phyloP scores from a whole-genome alignment of 2,329 filamentous ascomycete species.

The Leptosphaerulina australis region DNA sequence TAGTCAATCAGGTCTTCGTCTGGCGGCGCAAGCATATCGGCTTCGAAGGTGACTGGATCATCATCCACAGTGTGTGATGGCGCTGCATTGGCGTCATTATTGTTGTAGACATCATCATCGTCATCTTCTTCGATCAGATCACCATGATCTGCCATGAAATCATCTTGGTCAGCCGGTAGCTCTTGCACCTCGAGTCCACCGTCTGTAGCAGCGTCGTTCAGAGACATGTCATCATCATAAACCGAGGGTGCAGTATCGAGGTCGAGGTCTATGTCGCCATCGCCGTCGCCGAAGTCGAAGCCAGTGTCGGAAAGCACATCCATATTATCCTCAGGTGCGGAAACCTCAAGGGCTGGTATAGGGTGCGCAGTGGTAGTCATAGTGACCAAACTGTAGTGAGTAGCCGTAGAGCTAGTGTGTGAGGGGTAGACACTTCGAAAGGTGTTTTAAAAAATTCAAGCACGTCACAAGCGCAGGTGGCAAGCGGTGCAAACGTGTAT shows the following conservation, averaged over 20 bases:
- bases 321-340: slow-evolving; percentile 59
- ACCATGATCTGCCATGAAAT: slow-evolving; percentile 48
- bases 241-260: slow-evolving; percentile 41
- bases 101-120: slow-evolving; percentile 30
- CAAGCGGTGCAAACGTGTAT: neutral
- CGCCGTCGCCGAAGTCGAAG: slow-evolving; percentile 57
- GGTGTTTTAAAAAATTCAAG: slow-evolving; percentile 10
- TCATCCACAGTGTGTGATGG: slow-evolving; percentile 15
- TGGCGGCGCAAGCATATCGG: slow-evolving; percentile 14
- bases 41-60: slow-evolving; percentile 2
- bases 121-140: slow-evolving; percentile 41
- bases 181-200: slow-evolving; percentile 27
- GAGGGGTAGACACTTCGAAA: slow-evolving; percentile 10
- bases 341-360: slow-evolving; percentile 35
- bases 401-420: neutral
- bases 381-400: neutral
- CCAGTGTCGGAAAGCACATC: slow-evolving; percentile 59
- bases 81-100: slow-evolving; percentile 11
- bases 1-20: slow-evolving; percentile 45
- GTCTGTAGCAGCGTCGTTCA: slow-evolving; percentile 57
- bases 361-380: slow-evolving; percentile 36
- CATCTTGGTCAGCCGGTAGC: slow-evolving; percentile 36
- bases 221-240: slow-evolving; percentile 59
- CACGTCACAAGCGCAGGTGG: slow-evolving; percentile 24
- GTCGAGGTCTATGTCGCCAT: slow-evolving; percentile 67